phyloP scores from a whole-genome alignment of 352 stramenopile species.

The Phytophthora tubulina region DNA sequence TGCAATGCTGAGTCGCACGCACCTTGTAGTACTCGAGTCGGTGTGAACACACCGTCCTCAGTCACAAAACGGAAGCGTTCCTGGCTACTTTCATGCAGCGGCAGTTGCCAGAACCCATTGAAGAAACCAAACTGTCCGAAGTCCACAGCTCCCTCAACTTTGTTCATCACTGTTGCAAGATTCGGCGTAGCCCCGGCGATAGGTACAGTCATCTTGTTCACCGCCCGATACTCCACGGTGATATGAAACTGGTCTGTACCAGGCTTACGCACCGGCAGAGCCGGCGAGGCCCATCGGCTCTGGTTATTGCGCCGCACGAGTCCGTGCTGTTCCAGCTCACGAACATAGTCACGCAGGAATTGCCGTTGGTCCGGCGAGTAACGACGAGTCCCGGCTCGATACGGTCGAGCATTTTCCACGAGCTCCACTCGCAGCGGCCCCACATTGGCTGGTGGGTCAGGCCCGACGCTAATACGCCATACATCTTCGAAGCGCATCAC shows the following conservation, averaged over 20 bases:
- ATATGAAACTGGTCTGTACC: constrained; percentile 1
- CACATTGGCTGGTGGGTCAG: neutral
- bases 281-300: constrained; percentile 9
- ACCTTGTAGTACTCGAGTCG: too few relatives aligned
- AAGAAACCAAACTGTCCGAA: too few relatives aligned
- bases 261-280: neutral
- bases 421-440: neutral
- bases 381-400: neutral
- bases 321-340: neutral
- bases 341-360: neutral
- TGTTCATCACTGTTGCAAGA: too few relatives aligned
- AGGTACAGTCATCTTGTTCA: too few relatives aligned
- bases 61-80: too few relatives aligned
- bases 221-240: neutral
- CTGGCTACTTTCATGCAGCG: too few relatives aligned
- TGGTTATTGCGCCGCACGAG: constrained; percentile 4
- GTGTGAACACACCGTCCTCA: too few relatives aligned
- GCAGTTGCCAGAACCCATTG: too few relatives aligned
- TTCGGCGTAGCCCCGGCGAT: too few relatives aligned
- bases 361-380: neutral
- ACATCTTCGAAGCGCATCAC: neutral
- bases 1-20: too few relatives aligned
- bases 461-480: neutral
- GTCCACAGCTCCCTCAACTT: too few relatives aligned
- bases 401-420: neutral